Evolutionary conservation across 2,329 filamentous ascomycete genomes (phyloP).

Genomic region (Cladosporium sp.): DNA sequence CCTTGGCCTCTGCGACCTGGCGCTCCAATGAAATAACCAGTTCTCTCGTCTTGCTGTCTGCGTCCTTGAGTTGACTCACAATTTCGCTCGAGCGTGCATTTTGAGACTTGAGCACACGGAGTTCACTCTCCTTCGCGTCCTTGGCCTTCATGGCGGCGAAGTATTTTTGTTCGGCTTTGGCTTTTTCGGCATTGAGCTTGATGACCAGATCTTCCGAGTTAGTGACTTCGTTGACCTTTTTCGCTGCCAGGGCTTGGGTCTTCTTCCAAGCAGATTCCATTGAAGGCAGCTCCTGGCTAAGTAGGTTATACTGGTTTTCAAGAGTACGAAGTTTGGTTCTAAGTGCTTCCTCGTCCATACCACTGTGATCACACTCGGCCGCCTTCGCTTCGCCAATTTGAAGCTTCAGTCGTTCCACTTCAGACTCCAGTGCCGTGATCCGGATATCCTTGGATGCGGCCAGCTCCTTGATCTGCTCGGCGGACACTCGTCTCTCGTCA

Average conservation of each 20-base stretch:
- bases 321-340: slow-evolving; percentile 69
- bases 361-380: slow-evolving; percentile 26
- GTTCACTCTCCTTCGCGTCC: slow-evolving; percentile 76
- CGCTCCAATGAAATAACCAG: slow-evolving; percentile 84
- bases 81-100: slow-evolving; percentile 90
- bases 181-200: slow-evolving; percentile 78
- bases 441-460: slow-evolving; percentile 73
- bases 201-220: slow-evolving; percentile 73
- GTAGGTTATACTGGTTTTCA: slow-evolving; percentile 73
- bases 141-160: slow-evolving; percentile 94
- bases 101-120: slow-evolving; percentile 72
- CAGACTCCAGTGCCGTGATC: slow-evolving; percentile 76
- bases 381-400: slow-evolving; percentile 47
- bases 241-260: slow-evolving; percentile 75
- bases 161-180: slow-evolving; percentile 96
- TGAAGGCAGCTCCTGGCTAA: slow-evolving; percentile 81
- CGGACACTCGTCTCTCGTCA: slow-evolving; percentile 67
- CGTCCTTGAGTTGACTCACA: slow-evolving; percentile 86
- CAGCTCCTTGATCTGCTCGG: slow-evolving; percentile 74
- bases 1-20: slow-evolving; percentile 77
- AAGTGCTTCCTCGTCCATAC: slow-evolving; percentile 65
- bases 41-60: slow-evolving; percentile 71
- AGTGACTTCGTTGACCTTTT: slow-evolving; percentile 76
- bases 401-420: slow-evolving; percentile 66
- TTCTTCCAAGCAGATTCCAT: slow-evolving; percentile 91